phyloP scores from a whole-genome alignment of 495 filamentous ascomycete species.

The Aspergillus conjunctus region DNA sequence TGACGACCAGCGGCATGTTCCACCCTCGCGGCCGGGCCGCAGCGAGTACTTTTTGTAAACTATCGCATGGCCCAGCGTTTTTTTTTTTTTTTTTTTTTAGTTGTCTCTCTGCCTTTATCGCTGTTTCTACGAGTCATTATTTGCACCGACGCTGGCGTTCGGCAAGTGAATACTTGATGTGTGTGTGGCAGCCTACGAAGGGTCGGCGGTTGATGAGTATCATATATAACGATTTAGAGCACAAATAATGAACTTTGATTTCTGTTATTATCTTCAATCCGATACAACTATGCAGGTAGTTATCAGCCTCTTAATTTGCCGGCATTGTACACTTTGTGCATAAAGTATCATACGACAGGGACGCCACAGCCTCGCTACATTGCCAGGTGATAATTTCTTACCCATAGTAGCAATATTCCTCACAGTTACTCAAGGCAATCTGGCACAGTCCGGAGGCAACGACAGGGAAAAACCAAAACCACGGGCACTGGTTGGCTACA shows the following conservation, averaged over 20 bases:
- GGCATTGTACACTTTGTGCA: no score
- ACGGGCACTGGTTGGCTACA: background rate
- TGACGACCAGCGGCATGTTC: constrained; percentile 86
- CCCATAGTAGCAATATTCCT: background rate
- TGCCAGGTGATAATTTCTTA: constrained; percentile 1
- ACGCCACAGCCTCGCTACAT: background rate
- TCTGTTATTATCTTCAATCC: constrained; percentile 1
- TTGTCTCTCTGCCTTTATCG: constrained; percentile 20
- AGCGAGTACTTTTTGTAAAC: constrained; percentile 93
- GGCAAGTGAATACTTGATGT: constrained; percentile 22
- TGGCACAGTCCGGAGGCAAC: constrained; percentile 1
- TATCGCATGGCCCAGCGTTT: constrained; percentile 21
- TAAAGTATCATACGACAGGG: background rate
- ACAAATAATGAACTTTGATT: constrained; percentile 33
- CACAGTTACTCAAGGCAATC: background rate
- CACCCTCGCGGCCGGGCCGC: constrained; percentile 74
- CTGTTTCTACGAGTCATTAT: constrained; percentile 11
- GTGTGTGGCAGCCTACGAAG: constrained; percentile 20
- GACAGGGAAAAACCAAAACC: background rate
- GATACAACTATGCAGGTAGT: background rate
- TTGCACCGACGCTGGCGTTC: constrained; percentile 48
- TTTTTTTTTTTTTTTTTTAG: constrained; percentile 10
- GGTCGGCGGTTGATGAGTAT: constrained; percentile 29
- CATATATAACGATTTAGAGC: constrained; percentile 45
- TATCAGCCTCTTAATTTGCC: no score